Conservation (phyloP, 768 basidiomycete genomes). For the Amanita muscaria region DNA sequence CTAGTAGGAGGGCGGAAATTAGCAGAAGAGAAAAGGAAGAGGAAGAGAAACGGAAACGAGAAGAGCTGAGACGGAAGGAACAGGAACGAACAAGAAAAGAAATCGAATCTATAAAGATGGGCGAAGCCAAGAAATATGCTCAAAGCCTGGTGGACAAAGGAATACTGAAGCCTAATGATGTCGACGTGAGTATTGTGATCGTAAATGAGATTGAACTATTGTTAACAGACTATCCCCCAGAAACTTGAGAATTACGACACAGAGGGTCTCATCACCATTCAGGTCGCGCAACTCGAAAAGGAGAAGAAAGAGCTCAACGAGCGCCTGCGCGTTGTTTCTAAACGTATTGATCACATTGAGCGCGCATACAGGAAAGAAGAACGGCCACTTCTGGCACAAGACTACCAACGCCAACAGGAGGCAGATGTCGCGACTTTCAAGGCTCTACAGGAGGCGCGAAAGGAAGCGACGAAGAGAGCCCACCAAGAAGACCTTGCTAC, state of each 20-base stretch:
- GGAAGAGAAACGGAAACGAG: conserved; percentile 48
- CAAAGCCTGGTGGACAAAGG: conserved; percentile 76
- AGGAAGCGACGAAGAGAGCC: conserved; percentile 43
- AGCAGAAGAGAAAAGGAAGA: conserved; percentile 61
- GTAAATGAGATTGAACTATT: conserved; percentile 8
- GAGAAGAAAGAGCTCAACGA: conserved; percentile 86
- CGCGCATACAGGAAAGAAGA: conserved; percentile 94
- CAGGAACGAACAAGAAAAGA: conserved; percentile 59
- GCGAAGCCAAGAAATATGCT: conserved; percentile 86
- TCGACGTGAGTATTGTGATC: conserved; percentile 42
- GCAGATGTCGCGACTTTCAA: conserved; percentile 68
- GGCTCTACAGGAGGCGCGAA: conserved; percentile 43
- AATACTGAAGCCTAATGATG: conserved; percentile 51
- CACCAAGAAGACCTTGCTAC: conserved; percentile 63
- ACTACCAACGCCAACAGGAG: conserved; percentile 81
- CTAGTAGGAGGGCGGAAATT: conserved; percentile 65
- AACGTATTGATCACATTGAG: conserved; percentile 92
- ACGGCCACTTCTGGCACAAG: conserved; percentile 71
- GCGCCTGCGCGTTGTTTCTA: conserved; percentile 70
- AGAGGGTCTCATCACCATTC: conserved; percentile 77
- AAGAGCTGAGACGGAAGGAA: conserved; percentile 58
- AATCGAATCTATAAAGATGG: conserved; percentile 67
- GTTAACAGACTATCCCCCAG: conserved; percentile 25
- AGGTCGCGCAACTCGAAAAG: conserved; percentile 93
- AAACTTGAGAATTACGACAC: conserved; percentile 81